phyloP scores from a whole-genome alignment of 441 rosid genomes.

The Populus trichocarpa region DNA sequence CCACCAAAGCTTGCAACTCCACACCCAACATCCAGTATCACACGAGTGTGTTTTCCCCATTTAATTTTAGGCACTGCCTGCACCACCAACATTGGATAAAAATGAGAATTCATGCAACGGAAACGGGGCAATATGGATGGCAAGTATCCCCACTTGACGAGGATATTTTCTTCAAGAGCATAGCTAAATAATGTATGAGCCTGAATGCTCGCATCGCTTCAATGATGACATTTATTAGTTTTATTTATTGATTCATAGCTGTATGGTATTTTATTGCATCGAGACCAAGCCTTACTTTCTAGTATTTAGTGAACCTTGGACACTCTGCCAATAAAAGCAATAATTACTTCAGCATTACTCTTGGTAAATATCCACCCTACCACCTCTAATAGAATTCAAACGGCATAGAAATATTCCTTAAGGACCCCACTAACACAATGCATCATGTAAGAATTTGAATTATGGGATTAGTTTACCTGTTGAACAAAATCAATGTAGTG shows the following conservation, averaged over 20 bases:
- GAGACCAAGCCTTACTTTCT: too few species aligned
- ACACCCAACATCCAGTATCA: constrained; percentile 83
- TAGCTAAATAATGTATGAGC: too few species aligned
- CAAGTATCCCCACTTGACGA: neutral
- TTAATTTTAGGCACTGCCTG: constrained; percentile 63
- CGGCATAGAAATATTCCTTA: too few species aligned
- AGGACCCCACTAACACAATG: too few species aligned
- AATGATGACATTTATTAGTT: too few species aligned
- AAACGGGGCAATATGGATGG: neutral
- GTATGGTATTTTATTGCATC: too few species aligned
- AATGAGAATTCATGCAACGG: neutral
- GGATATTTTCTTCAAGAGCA: neutral
- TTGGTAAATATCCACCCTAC: too few species aligned
- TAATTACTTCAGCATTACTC: too few species aligned
- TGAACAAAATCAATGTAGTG: constrained; percentile 82
- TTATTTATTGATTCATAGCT: neutral
- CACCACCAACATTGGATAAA: neutral
- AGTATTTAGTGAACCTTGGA: too few species aligned
- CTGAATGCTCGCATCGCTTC: too few species aligned
- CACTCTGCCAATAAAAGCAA: too few species aligned
- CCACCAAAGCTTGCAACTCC: constrained; percentile 96
- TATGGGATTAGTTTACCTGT: constrained; percentile 32
- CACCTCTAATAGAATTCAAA: too few species aligned
- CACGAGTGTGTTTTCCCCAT: constrained; percentile 86
- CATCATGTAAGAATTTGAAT: neutral